Conservation (phyloP, 345 rosid genomes). For the Heritiera littoralis region DNA sequence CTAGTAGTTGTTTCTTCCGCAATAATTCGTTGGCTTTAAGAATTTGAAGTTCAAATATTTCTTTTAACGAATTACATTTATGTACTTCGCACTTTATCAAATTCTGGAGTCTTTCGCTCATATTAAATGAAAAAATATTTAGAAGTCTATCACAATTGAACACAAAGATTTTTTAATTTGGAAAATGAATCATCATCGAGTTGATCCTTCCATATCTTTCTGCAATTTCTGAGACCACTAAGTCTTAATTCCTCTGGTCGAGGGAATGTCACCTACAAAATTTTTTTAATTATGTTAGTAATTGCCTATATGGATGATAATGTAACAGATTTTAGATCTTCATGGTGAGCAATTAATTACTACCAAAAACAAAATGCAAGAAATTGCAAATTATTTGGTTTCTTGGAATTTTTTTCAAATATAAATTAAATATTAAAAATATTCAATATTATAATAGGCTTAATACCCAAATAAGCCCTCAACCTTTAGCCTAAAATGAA, state of each 20-base stretch:
- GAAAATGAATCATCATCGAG: not conserved
- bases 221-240: not conserved
- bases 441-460: no score
- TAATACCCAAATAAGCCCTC: no score
- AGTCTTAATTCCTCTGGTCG: not conserved
- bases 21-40: not conserved
- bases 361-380: no score
- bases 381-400: no score
- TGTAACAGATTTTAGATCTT: not conserved
- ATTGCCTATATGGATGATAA: no score
- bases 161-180: not conserved
- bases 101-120: not conserved
- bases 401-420: no score
- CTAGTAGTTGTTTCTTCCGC: not conserved
- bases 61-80: not conserved
- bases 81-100: accelerated
- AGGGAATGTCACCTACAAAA: constrained; percentile 10
- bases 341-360: no score
- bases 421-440: no score
- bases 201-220: not conserved
- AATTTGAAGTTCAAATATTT: not conserved
- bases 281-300: not conserved
- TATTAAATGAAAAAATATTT: not conserved
- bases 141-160: not conserved
- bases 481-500: no score